Evolutionary conservation across 1,139 yeast species (phyloP).

Genomic region (Saccharomycopsis phalli): DNA sequence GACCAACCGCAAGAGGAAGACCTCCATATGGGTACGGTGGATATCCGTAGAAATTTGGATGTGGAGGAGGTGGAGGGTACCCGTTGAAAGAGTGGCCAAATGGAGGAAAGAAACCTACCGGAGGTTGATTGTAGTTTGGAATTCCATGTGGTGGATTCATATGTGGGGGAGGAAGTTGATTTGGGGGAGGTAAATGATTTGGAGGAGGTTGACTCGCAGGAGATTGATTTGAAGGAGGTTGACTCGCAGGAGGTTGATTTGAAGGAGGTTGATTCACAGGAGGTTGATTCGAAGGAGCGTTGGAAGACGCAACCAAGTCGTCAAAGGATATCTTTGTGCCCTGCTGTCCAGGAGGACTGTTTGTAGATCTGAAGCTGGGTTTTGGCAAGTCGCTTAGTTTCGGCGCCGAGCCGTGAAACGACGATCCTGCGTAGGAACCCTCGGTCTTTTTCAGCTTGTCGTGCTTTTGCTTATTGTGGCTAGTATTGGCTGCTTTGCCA

Average conservation of each 20-base stretch:
- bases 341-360: no score
- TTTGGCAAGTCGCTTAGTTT: conserved; percentile 19
- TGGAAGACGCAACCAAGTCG: neutral
- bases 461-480: neutral
- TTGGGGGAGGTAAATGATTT: no score
- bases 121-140: neutral
- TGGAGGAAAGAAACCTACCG: neutral
- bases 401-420: conserved; percentile 17
- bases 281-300: no score
- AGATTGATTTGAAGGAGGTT: neutral
- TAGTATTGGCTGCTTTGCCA: neutral
- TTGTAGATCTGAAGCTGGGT: conserved; percentile 11
- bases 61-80: neutral
- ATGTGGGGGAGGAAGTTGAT: neutral
- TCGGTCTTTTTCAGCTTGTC: neutral
- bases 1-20: neutral
- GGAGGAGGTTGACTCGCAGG: neutral
- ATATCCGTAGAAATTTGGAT: neutral
- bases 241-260: neutral
- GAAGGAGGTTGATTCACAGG: neutral
- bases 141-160: neutral
- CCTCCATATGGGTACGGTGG: neutral
- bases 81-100: conserved; percentile 3
- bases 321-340: conserved; percentile 3
- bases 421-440: conserved; percentile 18